These are phyloP conservation scores for Phellinidium pouzarii DNA, from an alignment of 1,284 basidiomycete species.

Conservation along the genomic window DNA sequence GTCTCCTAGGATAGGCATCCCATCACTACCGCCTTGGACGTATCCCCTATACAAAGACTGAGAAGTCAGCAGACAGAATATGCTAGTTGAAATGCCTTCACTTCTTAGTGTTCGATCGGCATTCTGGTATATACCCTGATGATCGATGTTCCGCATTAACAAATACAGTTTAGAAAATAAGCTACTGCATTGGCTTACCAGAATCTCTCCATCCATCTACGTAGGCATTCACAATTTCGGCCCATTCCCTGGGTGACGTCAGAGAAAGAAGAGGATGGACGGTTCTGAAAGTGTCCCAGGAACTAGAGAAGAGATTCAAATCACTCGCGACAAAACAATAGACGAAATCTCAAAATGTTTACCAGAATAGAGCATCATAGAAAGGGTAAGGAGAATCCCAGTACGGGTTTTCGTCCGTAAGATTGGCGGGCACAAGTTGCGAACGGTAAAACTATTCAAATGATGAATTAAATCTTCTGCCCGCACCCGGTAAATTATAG, in stretches of 20 bases:
- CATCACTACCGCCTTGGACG: slow-evolving; percentile 43
- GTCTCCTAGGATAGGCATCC: slow-evolving; percentile 45
- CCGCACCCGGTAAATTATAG: not conserved
- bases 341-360: slow-evolving; percentile 39
- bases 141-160: not conserved
- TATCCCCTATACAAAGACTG: slow-evolving; percentile 33
- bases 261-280: slow-evolving; percentile 60
- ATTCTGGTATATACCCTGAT: slow-evolving; percentile 41
- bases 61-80: not conserved
- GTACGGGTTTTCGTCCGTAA: slow-evolving; percentile 47
- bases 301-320: not conserved
- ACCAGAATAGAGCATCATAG: slow-evolving; percentile 67
- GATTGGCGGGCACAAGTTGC: slow-evolving; percentile 44
- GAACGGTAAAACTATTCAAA: slow-evolving; percentile 40
- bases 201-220: slow-evolving; percentile 45
- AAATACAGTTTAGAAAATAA: not conserved
- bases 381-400: slow-evolving; percentile 51
- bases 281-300: slow-evolving; percentile 36
- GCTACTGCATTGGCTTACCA: slow-evolving; percentile 26
- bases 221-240: slow-evolving; percentile 40
- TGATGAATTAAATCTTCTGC: not conserved
- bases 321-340: slow-evolving; percentile 11
- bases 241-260: slow-evolving; percentile 37
- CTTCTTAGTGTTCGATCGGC: slow-evolving; percentile 42
- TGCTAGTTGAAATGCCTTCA: slow-evolving; percentile 23